Evolutionary conservation across 345 rosid genomes (phyloP).

Genomic region (Theobroma cacao): DNA sequence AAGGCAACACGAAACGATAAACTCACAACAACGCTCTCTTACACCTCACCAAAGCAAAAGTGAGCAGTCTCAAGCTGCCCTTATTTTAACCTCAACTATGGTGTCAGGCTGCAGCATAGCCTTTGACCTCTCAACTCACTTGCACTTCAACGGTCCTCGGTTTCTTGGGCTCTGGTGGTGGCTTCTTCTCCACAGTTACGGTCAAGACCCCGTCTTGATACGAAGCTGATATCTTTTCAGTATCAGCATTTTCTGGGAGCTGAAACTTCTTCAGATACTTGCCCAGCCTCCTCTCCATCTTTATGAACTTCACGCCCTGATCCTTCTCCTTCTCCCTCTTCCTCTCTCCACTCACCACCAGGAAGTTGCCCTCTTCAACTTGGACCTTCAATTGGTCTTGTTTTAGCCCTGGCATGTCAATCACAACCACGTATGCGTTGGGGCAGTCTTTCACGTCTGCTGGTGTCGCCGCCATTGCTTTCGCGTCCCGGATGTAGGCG

Average conservation of each 20-base stretch:
- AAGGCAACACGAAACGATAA: not conserved
- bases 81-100: not conserved
- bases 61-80: not conserved
- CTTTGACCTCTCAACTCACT: conserved; percentile 12
- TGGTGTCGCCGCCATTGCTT: not conserved
- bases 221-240: conserved; percentile 40
- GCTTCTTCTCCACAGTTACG: conserved; percentile 47
- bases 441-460: not conserved
- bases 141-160: conserved; percentile 45
- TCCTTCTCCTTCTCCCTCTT: conserved; percentile 66
- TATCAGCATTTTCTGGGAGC: conserved; percentile 58
- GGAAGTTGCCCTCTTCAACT: conserved; percentile 54
- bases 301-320: conserved; percentile 50
- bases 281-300: conserved; percentile 52
- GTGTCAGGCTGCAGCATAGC: not conserved
- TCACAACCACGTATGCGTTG: not conserved
- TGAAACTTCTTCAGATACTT: conserved; percentile 63
- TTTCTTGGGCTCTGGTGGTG: conserved; percentile 57
- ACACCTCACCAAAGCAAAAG: not conserved
- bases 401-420: conserved; percentile 10
- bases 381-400: conserved; percentile 32
- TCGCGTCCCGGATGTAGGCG: not conserved
- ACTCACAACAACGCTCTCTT: not conserved
- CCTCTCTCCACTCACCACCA: conserved; percentile 68
- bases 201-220: conserved; percentile 65